Base-by-base conservation (phyloP, 805 yeast genomes). In the Zygoascus tannicola region DNA sequence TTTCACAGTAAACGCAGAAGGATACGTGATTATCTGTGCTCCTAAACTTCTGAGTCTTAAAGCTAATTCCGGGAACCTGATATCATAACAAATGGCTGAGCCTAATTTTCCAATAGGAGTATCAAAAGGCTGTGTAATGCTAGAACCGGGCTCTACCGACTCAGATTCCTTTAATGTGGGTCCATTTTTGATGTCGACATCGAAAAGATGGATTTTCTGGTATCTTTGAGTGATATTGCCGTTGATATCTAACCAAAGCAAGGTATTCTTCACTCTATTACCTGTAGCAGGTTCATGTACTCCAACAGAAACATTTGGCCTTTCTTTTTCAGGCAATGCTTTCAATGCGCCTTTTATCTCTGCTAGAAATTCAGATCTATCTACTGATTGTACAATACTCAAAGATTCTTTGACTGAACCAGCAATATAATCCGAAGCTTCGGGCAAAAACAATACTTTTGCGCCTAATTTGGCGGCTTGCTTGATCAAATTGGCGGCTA, bases 1-100 rank as follows among this genome's bases (percentile, higher is more conserved):
- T 50, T 80, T 78, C 58, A 83, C 75, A 0, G 96, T 92, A 70
- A 94, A 92, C 0, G 97, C 97, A 21, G 94, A 81, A 0, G 98
- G 97, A 54, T 69, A 90, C 2, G 90, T 74, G 33, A 90, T 53
- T 19, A 90, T 66, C 46, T 85, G 73, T 1, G 95, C 94, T 2
- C 95, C 95, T 42, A 65, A 53, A 7, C 74, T 57, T 41, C 95
- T 66, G 30, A 84, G 63, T 34, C 79, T 63, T 30, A 81, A 54
- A 1, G 92, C 79, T 39, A 84, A 64, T 58, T 87, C 95, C 0
- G 95, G 94, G 58, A 86, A 85, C 50, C 97, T 68, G 28, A 86
- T 76, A 62, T 85, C 97, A 62, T 85, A 87, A 62, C 95, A 88
- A 14, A 58, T 57, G 10, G 55, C 56, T 4, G 56, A 46, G 14